phyloP scores from a whole-genome alignment of 768 basidiomycete genomes.

The Mycena epipterygia region DNA sequence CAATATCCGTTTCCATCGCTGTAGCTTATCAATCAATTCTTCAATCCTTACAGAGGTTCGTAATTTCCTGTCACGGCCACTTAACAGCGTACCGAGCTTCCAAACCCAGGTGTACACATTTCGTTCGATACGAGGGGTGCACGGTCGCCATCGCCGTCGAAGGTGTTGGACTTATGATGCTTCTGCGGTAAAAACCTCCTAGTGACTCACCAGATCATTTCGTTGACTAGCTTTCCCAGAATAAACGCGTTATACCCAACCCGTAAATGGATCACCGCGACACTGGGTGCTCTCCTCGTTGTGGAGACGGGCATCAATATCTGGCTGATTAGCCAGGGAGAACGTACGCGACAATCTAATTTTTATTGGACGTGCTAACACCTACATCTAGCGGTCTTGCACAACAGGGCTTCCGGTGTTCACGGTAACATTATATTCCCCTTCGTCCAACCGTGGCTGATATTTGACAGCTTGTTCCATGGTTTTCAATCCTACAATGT shows the following conservation, averaged over 20 bases:
- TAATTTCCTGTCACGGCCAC: neutral
- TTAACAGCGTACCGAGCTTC: neutral
- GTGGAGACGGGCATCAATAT: constrained; percentile 46
- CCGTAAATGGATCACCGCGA: constrained; percentile 33
- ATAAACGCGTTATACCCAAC: constrained; percentile 49
- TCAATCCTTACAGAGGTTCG: constrained; percentile 24
- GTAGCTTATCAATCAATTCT: constrained; percentile 1
- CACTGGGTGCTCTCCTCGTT: constrained; percentile 41
- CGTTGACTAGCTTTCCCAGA: constrained; percentile 15
- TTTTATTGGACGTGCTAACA: neutral
- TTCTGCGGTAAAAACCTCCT: constrained; percentile 48
- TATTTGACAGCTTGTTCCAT: constrained; percentile 50
- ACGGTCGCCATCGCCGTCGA: constrained; percentile 59
- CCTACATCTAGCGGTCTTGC: constrained; percentile 22
- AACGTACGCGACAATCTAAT: constrained; percentile 40
- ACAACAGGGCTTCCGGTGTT: constrained; percentile 28
- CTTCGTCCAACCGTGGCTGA: neutral
- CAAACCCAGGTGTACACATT: constrained; percentile 43
- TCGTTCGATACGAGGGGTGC: constrained; percentile 50
- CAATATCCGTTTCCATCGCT: constrained; percentile 2
- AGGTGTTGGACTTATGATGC: constrained; percentile 56
- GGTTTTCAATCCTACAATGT: constrained; percentile 50
- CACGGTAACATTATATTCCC: constrained; percentile 18
- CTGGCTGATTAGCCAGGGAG: constrained; percentile 48
- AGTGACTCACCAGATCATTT: neutral